Evolutionary conservation across 2,329 filamentous ascomycete species (phyloP).

Genomic region (Aspergillus uvarum): DNA sequence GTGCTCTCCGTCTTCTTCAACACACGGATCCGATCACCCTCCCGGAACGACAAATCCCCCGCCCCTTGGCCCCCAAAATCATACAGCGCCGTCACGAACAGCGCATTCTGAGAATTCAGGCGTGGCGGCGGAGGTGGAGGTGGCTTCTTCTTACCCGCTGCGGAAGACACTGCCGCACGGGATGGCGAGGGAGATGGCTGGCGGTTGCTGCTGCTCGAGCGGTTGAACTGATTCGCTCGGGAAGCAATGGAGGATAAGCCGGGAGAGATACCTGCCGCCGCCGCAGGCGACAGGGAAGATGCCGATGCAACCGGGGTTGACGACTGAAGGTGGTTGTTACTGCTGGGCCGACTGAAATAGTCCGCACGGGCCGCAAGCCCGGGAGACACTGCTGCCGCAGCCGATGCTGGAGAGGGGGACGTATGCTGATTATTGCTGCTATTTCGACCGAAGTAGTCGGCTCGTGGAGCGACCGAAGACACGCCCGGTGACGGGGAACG

Average conservation of each 20-base stretch:
- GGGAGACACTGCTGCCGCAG: slow-evolving; percentile 12
- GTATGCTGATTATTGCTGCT: not conserved
- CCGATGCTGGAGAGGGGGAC: slow-evolving; percentile 28
- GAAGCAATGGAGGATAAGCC: not conserved
- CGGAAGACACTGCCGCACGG: slow-evolving; percentile 41
- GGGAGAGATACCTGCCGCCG: slow-evolving; percentile 5
- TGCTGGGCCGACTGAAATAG: slow-evolving; percentile 45
- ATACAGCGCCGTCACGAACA: slow-evolving; percentile 70
- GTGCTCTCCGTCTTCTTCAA: slow-evolving; percentile 75
- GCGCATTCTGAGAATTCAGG: slow-evolving; percentile 51
- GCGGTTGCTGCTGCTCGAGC: slow-evolving; percentile 25
- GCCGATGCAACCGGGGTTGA: slow-evolving; percentile 32
- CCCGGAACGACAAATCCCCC: slow-evolving; percentile 71
- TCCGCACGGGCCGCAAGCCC: slow-evolving; percentile 21
- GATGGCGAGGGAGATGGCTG: slow-evolving; percentile 21
- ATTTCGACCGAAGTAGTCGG: slow-evolving; percentile 48
- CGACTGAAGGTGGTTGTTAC: not conserved
- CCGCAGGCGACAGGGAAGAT: slow-evolving; percentile 16
- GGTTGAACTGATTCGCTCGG: slow-evolving; percentile 43
- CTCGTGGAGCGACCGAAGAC: slow-evolving; percentile 34
- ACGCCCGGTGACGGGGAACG: slow-evolving; percentile 28
- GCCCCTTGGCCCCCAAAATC: slow-evolving; percentile 68
- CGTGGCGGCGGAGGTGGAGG: slow-evolving; percentile 71
- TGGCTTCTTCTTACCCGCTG: slow-evolving; percentile 65
- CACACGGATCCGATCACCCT: slow-evolving; percentile 75